phyloP scores from a whole-genome alignment of 495 filamentous ascomycete genomes.

The Aspergillus egyptiacus region DNA sequence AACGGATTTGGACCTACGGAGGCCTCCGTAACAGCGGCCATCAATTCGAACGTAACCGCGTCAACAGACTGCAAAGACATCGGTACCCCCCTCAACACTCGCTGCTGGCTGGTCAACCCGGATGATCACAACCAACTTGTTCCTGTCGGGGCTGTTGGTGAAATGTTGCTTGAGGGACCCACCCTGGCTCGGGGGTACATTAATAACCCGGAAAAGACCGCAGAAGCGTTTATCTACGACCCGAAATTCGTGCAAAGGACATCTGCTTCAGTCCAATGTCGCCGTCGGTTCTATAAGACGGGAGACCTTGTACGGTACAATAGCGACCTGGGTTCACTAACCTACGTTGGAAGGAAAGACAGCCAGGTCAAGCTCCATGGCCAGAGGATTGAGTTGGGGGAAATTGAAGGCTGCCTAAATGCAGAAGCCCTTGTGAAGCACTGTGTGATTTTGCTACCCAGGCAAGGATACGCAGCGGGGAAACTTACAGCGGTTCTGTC shows the following conservation, averaged over 20 bases:
- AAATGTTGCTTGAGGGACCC: slow-evolving; percentile 38
- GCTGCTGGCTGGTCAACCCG: slow-evolving; percentile 35
- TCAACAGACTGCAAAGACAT: background rate
- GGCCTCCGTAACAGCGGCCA: background rate
- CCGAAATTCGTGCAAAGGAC: background rate
- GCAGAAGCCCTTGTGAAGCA: background rate
- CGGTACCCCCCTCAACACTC: background rate
- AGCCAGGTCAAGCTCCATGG: background rate
- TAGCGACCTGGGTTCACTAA: background rate
- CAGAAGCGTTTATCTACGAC: background rate
- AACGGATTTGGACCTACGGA: background rate
- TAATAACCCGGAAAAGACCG: slow-evolving; percentile 22
- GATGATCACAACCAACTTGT: slow-evolving; percentile 24
- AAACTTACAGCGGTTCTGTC: background rate
- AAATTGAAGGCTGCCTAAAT: background rate
- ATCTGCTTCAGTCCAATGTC: no score
- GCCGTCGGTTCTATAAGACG: background rate
- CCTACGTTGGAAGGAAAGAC: background rate
- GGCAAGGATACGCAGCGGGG: background rate
- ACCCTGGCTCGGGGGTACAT: slow-evolving; percentile 35
- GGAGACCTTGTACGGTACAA: background rate
- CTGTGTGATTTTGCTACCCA: background rate
- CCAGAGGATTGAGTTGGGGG: background rate
- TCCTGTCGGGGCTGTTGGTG: slow-evolving; percentile 39
- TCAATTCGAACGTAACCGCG: background rate